Conservation (phyloP, 176 grass and related monocot species). For the Elaeis guineensis region DNA sequence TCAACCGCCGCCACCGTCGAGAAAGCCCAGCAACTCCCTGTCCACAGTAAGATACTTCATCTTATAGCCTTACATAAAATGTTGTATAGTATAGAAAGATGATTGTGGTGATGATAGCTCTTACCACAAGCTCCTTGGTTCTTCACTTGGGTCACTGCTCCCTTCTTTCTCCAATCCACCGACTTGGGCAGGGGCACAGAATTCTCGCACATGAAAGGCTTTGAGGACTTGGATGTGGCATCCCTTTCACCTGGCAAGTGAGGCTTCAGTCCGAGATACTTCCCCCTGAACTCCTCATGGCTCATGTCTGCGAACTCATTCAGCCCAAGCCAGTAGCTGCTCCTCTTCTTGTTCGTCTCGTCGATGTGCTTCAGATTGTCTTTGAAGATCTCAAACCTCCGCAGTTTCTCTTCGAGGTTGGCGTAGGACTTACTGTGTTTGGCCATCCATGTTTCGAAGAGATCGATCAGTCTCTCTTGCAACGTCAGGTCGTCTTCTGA, state of each 20-base stretch:
- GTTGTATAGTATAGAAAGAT: too few relatives aligned
- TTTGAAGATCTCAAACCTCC: conserved; percentile 11
- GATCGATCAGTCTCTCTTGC: not conserved
- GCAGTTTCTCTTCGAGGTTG: not conserved
- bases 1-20: conserved; percentile 13
- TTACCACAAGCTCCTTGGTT: conserved; percentile 19
- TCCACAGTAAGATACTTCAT: too few relatives aligned
- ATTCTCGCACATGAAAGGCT: conserved; percentile 7
- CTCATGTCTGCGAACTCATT: conserved; percentile 13
- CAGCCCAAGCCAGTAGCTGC: conserved; percentile 14
- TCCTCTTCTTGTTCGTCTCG: conserved; percentile 3
- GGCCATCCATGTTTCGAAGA: conserved; percentile 4
- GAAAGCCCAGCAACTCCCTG: conserved; percentile 19
- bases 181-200: not conserved
- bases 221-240: too few relatives aligned
- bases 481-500: not conserved
- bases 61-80: too few relatives aligned
- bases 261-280: not conserved
- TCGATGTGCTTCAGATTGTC: conserved; percentile 17
- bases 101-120: too few relatives aligned
- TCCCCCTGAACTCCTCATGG: conserved; percentile 5
- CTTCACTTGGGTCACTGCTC: conserved; percentile 13
- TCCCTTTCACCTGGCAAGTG: not conserved
- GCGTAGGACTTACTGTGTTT: conserved; percentile 2
- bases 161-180: conserved; percentile 13